Base-by-base conservation (phyloP, 129 eudicot genomes). In the Centrapalus pauciflorus region DNA sequence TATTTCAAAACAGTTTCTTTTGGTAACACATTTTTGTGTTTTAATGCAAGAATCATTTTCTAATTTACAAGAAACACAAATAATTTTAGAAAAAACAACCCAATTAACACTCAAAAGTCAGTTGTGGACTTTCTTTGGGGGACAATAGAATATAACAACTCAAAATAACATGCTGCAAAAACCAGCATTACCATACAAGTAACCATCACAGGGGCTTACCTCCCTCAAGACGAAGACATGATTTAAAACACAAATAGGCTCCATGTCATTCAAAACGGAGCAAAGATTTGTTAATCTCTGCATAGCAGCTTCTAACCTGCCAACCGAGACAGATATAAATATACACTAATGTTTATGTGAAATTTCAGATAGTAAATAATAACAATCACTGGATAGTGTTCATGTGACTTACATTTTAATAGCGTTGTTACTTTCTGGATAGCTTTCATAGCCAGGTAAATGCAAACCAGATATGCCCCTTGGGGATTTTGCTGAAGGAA, bases 271-370 rank as follows among this genome's bases (percentile, higher is more conserved):
- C 67, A 94, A 71, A 61, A 94, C 90, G 0, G 99, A 94, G 78
- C 99, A 94, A 51, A 94, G 95, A 77, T 94, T 94, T 68, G 99
- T 94, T 84, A 89, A 73, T 80, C 99, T 86, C 83, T 94, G 99
- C 99, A 94, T 89, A 54, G 97, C 99, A 74, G 99, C 99, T 89
- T 94, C 99, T 80, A 94, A 79, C 99, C 99, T 94, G 85, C 58
- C 68, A 73, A 71, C 6, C 21, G 13, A 12, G 21, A 57, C 37
- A 51, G 69, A 73, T 14, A 26, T 38, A 62, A 10, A 69, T 6
- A 69, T 7, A 57, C 76, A 57, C 51, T 46, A 58, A 37, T 14
- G 27, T 32, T 21, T 30, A 33, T 27, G 55, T 35, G 24, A 29
- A 7, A 21, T 14, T 4, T 50, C 55, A 57, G 50, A 8, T 10